A percentile compares a stretch with the other conserved stretches of the same genome.
Conservation (phyloP, 768 basidiomycete species). For the Pulveroboletus sp. region DNA sequence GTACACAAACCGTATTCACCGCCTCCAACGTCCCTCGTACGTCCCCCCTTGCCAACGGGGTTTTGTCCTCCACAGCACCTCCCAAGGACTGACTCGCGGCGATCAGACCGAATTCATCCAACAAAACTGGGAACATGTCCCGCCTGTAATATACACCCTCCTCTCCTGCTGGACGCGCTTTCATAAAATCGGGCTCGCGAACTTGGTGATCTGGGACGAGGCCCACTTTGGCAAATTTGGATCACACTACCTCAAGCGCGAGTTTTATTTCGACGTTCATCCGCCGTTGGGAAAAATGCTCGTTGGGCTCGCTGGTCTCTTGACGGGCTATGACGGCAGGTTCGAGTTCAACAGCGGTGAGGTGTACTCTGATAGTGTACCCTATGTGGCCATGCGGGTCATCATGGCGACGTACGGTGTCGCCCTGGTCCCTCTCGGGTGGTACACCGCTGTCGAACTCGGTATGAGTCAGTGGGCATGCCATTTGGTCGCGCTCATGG, state of each 20-base stretch:
- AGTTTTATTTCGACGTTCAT: conserved; percentile 99
- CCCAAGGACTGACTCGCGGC: no score
- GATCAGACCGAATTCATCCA: conserved; percentile 68
- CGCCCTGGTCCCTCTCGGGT: conserved; percentile 90
- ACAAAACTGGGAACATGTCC: conserved; percentile 76
- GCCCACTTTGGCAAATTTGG: conserved; percentile 99
- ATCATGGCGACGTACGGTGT: conserved; percentile 94
- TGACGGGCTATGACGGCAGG: conserved; percentile 86
- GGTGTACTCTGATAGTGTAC: conserved; percentile 76
- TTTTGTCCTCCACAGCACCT: no score
- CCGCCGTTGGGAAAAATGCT: conserved; percentile 99
- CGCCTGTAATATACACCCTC: conserved; percentile 83
- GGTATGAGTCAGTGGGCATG: conserved; percentile 87
- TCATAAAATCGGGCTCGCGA: conserved; percentile 83
- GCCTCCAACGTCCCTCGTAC: conserved; percentile 60
- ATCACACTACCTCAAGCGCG: conserved; percentile 95
- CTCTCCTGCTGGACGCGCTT: conserved; percentile 94
- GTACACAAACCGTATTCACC: conserved; percentile 56
- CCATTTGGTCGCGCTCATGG: conserved; percentile 92
- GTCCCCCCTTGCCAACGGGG: conserved; percentile 20
- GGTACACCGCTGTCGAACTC: conserved; percentile 94
- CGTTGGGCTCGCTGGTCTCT: conserved; percentile 86
- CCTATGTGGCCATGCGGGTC: conserved; percentile 92
- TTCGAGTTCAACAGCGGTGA: conserved; percentile 96
- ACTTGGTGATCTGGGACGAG: conserved; percentile 96